Evolutionary conservation across 177 flowering plant species (phyloP).

Genomic region (Tripterygium wilfordii): DNA sequence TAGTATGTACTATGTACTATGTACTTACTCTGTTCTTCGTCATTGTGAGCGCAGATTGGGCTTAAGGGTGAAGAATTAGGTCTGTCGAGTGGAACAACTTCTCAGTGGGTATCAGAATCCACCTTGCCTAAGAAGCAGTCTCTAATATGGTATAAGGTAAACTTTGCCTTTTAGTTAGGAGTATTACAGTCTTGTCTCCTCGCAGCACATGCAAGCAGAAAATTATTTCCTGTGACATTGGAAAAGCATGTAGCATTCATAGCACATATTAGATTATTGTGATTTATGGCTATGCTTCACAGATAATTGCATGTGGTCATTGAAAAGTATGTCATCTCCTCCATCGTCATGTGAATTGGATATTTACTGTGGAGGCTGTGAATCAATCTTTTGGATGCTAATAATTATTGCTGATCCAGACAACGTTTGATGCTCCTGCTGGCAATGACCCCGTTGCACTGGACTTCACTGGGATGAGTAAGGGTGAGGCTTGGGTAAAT

Average conservation of each 20-base stretch:
- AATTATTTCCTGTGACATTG: no score
- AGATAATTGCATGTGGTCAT: no score
- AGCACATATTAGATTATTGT: no score
- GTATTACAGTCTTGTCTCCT: not conserved
- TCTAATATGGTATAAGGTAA: slow-evolving; percentile 92
- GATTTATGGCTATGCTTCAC: no score
- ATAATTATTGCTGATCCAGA: slow-evolving; percentile 44
- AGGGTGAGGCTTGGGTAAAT: slow-evolving; percentile 96
- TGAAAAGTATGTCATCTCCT: no score
- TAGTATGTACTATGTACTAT: no score
- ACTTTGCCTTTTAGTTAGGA: not conserved
- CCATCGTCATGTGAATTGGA: no score
- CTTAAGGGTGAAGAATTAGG: slow-evolving; percentile 75
- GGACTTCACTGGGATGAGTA: slow-evolving; percentile 85
- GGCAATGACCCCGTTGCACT: slow-evolving; percentile 73
- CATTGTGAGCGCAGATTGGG: slow-evolving; percentile 54
- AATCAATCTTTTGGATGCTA: no score
- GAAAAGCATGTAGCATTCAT: no score
- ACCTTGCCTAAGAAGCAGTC: slow-evolving; percentile 68
- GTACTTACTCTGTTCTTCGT: no score
- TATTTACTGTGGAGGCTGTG: no score
- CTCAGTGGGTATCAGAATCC: slow-evolving; percentile 56
- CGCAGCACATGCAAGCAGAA: no score
- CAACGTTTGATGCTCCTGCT: slow-evolving; percentile 68
- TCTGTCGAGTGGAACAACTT: slow-evolving; percentile 55